Evolutionary conservation across 2,329 filamentous ascomycete genomes (phyloP), one percentile per base, ranked within the genome.

Genomic region (Apiospora malaysiana): DNA sequence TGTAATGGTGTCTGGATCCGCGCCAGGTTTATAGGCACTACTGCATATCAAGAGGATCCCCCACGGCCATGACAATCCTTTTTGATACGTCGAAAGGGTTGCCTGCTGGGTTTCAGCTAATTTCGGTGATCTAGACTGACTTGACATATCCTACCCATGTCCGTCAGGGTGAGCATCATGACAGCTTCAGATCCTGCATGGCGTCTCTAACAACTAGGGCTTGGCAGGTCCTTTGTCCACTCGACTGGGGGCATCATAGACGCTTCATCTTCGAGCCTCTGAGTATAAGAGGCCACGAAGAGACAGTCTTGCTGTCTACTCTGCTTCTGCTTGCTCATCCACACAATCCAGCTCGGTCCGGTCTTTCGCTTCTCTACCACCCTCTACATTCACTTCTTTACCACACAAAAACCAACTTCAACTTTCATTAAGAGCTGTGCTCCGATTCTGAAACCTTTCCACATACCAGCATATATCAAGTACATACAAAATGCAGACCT

Each of bases 401-500:
- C 25, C 23, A 37, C 16, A 56, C 43, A 25, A 66, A n/a, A 21
- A 32, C 25, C 56, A 43, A 25, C 46, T 32, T 68, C 43, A 23
- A 23, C 46, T 27, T 45, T 70, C 46, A 68, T 56, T 32, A 68
- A 46, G 43, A 66, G 51, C 69, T 47, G 43, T 67, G 63, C 56
- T 66, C 63, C 25, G 7, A 42, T 51, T 67, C 16, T 21, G 49
- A 51, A 45, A 14, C 45, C 21, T 46, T 66, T 16, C 14, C 16
- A 47, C 16, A 70, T 37, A 47, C 8, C n/a, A 18, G 40, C 16
- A 66, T 37, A 47, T 4, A 66, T n/a, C n/a, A n/a, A n/a, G n/a
- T 18, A 63, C 18, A 45, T 56, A 46, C 69, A 70, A 59, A 18
- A 70, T 70, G 69, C 66, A 70, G 69, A 47, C 66, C 66, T 45